Base-by-base conservation (phyloP, 2,329 filamentous ascomycete genomes). In the Botryotinia convoluta region DNA sequence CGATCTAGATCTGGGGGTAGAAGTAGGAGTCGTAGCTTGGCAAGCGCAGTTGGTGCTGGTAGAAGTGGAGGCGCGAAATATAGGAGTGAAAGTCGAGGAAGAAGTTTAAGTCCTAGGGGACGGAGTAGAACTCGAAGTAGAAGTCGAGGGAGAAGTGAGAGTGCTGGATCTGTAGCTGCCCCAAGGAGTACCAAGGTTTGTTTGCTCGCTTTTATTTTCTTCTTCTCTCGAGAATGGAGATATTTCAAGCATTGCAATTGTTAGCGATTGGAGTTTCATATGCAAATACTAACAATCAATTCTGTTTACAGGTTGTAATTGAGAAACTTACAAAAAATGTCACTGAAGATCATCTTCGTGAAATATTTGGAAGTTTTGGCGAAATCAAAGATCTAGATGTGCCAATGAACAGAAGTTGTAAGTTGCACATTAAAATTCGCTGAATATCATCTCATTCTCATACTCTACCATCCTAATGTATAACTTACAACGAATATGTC, bases 311-410 rank as follows among this genome's bases (percentile, higher is more conserved):
- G 93, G 95, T 99, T 81, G 94, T 99, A 29, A 92, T 99, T 64
- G 96, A 99, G 83, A 95, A 97, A 76, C 87, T 99, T 80, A 97
- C 95, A 6, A 97, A 97, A 82, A 98, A 97, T 80, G 92, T 99
- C 78, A 97, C 93, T 74, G 93, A 95, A 81, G 88, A 89, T 29
- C 96, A 99, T 79, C 85, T 99, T 10, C 88, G 90, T 77, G 96
- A 99, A 81, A 97, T 99, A 74, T 99, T 99, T 81, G 92, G 93
- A 67, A 87, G 89, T 54, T 99, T 96, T 81, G 96, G 96, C 69
- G 87, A 88, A 32, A 97, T 99, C 78, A 89, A 91, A 78, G 93
- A 96, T 77, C 85, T 99, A 35, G 94, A 98, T 79, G 88, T 99
- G 77, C 96, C 96, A 4, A 90, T 98, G 83, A 98, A 97, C 81